Evolutionary conservation across 2,329 filamentous ascomycete genomes (phyloP).

Genomic region (Metarhizium humberi): DNA sequence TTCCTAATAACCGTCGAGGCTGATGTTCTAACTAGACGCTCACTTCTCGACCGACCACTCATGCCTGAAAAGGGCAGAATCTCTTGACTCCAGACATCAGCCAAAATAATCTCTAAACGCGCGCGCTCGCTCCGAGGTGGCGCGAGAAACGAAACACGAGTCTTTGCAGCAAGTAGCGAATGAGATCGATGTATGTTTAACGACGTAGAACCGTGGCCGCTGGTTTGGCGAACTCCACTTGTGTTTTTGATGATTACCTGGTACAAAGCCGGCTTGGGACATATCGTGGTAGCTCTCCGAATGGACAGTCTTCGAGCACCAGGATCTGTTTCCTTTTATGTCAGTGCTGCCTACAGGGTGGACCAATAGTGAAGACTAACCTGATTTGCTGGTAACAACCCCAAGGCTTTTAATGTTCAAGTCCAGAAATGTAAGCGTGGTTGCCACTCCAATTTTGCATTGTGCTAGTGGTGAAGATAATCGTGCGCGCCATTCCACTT

Average conservation of each 20-base stretch:
- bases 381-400: slow-evolving; percentile 63
- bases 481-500: slow-evolving; percentile 68
- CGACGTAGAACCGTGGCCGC: slow-evolving; percentile 29
- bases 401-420: slow-evolving; percentile 67
- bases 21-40: slow-evolving; percentile 67
- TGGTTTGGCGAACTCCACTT: slow-evolving; percentile 50
- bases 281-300: slow-evolving; percentile 66
- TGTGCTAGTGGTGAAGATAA: slow-evolving; percentile 44
- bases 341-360: neutral
- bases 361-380: slow-evolving; percentile 25
- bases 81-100: slow-evolving; percentile 79
- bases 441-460: slow-evolving; percentile 33
- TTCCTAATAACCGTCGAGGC: slow-evolving; percentile 83
- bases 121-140: slow-evolving; percentile 68
- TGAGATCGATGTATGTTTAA: slow-evolving; percentile 65
- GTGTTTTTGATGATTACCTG: slow-evolving; percentile 87
- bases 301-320: slow-evolving; percentile 64
- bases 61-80: slow-evolving; percentile 77
- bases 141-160: slow-evolving; percentile 58
- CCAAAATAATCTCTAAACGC: slow-evolving; percentile 62
- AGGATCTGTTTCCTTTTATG: slow-evolving; percentile 33
- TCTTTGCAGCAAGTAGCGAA: slow-evolving; percentile 62
- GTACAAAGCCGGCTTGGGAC: slow-evolving; percentile 55
- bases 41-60: slow-evolving; percentile 51
- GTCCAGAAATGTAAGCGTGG: slow-evolving; percentile 53